A percentile compares a stretch with the other conserved stretches of the same genome.
Evolutionary conservation across 805 yeast species (phyloP).

Genomic region (Ogataea siamensis): DNA sequence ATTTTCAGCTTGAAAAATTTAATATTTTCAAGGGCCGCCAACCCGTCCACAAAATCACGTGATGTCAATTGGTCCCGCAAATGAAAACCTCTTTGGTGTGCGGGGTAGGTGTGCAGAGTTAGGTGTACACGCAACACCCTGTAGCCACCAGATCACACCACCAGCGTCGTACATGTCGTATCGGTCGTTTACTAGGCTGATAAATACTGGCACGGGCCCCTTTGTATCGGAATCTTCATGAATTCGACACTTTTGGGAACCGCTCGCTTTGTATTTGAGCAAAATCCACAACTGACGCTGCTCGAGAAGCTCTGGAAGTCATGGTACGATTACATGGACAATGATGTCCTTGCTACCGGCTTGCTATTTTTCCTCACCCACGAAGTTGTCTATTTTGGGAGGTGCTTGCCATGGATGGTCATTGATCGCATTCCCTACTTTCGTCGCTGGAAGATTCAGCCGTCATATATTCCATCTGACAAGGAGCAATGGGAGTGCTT

Average conservation of each 20-base stretch:
- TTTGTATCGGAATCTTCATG: too few relatives aligned
- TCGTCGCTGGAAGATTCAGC: slow-evolving; percentile 53
- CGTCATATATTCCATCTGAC: slow-evolving; percentile 48
- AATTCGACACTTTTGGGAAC: slow-evolving; percentile 6
- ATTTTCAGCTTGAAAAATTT: slow-evolving; percentile 12
- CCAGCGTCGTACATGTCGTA: slow-evolving; percentile 8
- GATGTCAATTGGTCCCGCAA: neutral
- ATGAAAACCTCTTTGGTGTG: too few relatives aligned
- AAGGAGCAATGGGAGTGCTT: slow-evolving; percentile 63
- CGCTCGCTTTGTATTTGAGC: slow-evolving; percentile 32
- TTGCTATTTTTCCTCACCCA: slow-evolving; percentile 52
- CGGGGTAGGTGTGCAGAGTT: neutral
- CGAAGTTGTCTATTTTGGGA: slow-evolving; percentile 55
- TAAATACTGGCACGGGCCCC: too few relatives aligned
- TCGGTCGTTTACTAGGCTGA: slow-evolving; percentile 4
- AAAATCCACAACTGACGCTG: slow-evolving; percentile 42
- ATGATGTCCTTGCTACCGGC: slow-evolving; percentile 58
- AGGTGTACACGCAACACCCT: too few relatives aligned
- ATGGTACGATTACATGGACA: slow-evolving; percentile 52
- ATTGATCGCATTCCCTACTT: slow-evolving; percentile 53
- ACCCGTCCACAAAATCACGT: slow-evolving; percentile 8
- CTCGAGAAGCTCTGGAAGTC: slow-evolving; percentile 54
- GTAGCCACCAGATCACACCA: slow-evolving; percentile 5
- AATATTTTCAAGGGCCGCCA: slow-evolving; percentile 10
- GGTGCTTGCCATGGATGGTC: slow-evolving; percentile 58